These are phyloP conservation scores for Triticum aestivum DNA, from an alignment of 176 grass and related monocot species.

Conservation along the genomic window IWGSC_CS_RefSeq_v2.1 NC_057814.1:629131025-629131524, in stretches of 20 bases:
- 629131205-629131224: slow-evolving; percentile 93
- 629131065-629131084: too few relatives aligned
- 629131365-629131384: slow-evolving; percentile 14
- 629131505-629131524: slow-evolving; percentile 28
- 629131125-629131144: neutral
- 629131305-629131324: slow-evolving; percentile 40
- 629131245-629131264: slow-evolving; percentile 81
- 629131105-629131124: neutral
- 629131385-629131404: slow-evolving; percentile 66
- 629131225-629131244: slow-evolving; percentile 81
- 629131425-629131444: slow-evolving; percentile 63
- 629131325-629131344: slow-evolving; percentile 28
- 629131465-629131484: slow-evolving; percentile 50
- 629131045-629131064: slow-evolving; percentile 9
- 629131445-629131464: slow-evolving; percentile 40
- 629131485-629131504: slow-evolving; percentile 79
- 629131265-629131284: slow-evolving; percentile 80
- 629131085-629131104: too few relatives aligned
- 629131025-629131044: slow-evolving; percentile 13
- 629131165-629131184: slow-evolving; percentile 80
- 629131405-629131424: slow-evolving; percentile 88
- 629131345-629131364: slow-evolving; percentile 14
- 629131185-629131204: slow-evolving; percentile 77
- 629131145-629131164: slow-evolving; percentile 1
- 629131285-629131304: slow-evolving; percentile 57